Evolutionary conservation across 139 green algal species (phyloP).

Genomic region (Micromonas commoda): DNA sequence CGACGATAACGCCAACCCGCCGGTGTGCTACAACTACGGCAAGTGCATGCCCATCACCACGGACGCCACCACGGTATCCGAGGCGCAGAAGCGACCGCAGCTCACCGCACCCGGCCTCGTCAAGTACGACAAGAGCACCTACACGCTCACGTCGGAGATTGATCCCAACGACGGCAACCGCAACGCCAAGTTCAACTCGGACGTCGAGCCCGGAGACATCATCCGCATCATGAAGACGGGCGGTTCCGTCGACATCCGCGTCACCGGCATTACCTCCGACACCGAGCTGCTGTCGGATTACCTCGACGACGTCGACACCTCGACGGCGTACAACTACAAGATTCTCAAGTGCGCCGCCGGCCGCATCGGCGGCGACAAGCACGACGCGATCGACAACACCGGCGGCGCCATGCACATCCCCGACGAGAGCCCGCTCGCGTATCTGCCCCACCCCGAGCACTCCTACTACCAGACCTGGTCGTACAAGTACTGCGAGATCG

Average conservation of each 20-base stretch:
- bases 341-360: slow-evolving; percentile 25
- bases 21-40: slow-evolving; percentile 33
- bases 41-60: slow-evolving; percentile 23
- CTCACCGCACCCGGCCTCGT: slow-evolving; percentile 13
- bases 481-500: slow-evolving; percentile 34
- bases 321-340: slow-evolving; percentile 14
- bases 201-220: slow-evolving; percentile 26
- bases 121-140: slow-evolving; percentile 11
- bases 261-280: slow-evolving; percentile 16
- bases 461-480: slow-evolving; percentile 28
- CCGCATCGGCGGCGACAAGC: neutral
- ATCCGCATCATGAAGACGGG: neutral
- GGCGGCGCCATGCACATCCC: neutral
- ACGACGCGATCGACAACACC: neutral
- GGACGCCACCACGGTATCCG: neutral
- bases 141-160: slow-evolving; percentile 11
- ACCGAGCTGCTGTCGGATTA: slow-evolving; percentile 14
- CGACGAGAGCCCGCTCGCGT: slow-evolving; percentile 16
- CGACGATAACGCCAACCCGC: slow-evolving; percentile 32
- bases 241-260: slow-evolving; percentile 12
- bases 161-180: slow-evolving; percentile 18
- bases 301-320: neutral
- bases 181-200: slow-evolving; percentile 28
- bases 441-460: slow-evolving; percentile 21
- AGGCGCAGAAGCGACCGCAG: neutral